These are phyloP conservation scores for Copromyces sp. DNA, from an alignment of 495 filamentous ascomycete species.

Conservation along the genomic window DNA sequence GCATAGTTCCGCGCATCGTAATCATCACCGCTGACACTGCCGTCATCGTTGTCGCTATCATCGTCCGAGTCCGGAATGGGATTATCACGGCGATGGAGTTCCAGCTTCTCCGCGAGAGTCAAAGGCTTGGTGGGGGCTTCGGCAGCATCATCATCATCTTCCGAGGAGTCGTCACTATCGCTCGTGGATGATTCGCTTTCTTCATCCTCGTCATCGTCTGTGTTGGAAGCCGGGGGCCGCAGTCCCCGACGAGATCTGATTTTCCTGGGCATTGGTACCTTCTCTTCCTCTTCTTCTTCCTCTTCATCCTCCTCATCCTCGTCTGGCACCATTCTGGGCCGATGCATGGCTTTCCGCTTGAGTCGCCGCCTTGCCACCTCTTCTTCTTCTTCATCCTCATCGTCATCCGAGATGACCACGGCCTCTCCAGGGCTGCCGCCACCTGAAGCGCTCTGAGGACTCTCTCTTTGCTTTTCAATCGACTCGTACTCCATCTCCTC, in stretches of 20 bases:
- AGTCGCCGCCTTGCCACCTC: neutral
- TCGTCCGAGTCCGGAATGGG: conserved; percentile 2
- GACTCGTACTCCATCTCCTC: neutral
- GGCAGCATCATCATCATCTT: neutral
- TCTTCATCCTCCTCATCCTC: neutral
- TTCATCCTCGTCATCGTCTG: neutral
- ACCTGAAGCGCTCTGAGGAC: neutral
- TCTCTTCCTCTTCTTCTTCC: neutral
- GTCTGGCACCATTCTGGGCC: neutral
- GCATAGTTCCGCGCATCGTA: conserved; percentile 11
- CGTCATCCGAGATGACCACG: neutral
- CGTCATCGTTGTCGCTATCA: conserved; percentile 4
- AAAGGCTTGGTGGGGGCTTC: neutral
- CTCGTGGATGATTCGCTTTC: neutral
- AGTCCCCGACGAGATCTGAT: neutral
- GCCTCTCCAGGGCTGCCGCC: neutral
- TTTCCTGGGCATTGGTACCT: neutral
- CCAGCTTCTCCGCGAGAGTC: conserved; percentile 10
- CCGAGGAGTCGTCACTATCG: neutral
- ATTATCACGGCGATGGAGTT: conserved; percentile 4
- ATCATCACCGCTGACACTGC: conserved; percentile 5
- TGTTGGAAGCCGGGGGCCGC: neutral
- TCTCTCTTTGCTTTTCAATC: neutral
- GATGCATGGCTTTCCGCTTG: neutral
- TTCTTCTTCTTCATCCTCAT: neutral